phyloP scores from a whole-genome alignment of 345 rosid species.

The Jatropha curcas region DNA sequence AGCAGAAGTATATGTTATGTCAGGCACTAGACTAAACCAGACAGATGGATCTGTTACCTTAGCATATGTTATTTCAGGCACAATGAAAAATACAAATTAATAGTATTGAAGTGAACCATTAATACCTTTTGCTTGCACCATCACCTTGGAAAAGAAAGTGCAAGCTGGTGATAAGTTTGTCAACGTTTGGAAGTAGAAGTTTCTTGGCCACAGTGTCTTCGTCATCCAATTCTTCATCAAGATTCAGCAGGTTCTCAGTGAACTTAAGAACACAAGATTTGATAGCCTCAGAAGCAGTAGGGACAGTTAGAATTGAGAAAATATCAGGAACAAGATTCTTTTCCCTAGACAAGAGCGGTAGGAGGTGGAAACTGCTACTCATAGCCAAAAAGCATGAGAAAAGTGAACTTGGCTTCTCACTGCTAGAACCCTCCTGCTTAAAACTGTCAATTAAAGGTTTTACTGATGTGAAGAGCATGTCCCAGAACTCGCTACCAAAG shows the following conservation, averaged over 20 bases:
- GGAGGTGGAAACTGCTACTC: constrained; percentile 71
- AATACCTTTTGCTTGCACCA: constrained; percentile 63
- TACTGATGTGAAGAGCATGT: constrained; percentile 72
- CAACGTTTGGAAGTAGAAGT: constrained; percentile 56
- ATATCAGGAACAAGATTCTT: constrained; percentile 72
- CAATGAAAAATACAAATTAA: too few species aligned
- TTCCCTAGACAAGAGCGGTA: constrained; percentile 61
- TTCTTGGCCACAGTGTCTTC: constrained; percentile 42
- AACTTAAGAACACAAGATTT: constrained; percentile 65
- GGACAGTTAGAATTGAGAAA: constrained; percentile 66
- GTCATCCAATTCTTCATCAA: constrained; percentile 56
- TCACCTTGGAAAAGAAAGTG: constrained; percentile 59
- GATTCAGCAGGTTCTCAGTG: constrained; percentile 72
- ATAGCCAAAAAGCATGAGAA: constrained; percentile 91
- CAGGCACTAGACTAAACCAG: neutral
- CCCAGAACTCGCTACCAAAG: constrained; percentile 78
- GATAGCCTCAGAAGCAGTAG: constrained; percentile 81
- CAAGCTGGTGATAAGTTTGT: constrained; percentile 63
- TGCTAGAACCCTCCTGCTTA: constrained; percentile 91
- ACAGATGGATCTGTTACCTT: neutral
- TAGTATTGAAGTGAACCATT: neutral
- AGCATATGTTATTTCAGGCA: neutral
- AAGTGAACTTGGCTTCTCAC: constrained; percentile 88
- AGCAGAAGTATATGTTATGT: neutral
- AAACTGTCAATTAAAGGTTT: constrained; percentile 69